Evolutionary conservation across 192 early-diverging fungal genomes (phyloP), one percentile per base, ranked within the genome.

Genomic region (Rhizophagus prolifer): DNA sequence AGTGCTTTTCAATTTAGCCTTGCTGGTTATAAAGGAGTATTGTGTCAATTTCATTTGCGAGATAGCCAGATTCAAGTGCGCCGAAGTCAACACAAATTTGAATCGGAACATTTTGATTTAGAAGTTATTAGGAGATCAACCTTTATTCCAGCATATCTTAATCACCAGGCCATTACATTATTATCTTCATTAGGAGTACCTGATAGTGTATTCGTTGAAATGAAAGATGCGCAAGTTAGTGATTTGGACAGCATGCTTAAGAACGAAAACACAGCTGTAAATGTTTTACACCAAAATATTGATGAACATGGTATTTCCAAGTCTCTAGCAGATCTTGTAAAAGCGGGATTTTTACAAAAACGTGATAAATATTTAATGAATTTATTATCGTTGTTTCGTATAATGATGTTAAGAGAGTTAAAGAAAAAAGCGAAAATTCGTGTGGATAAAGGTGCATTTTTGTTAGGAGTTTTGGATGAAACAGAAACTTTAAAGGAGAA

Each of bases 1-100:
- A 81, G 82, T 16, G 94, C 94, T 3, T 87, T 92, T 23, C 94
- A 95, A 79, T 91, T 93, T 58, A 86, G 94, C 25, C 75, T 92
- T 1, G 89, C 87, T 1, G 90, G 90, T 16, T 85, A 91, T 25
- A 89, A 94, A 83, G 88, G 90, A 9, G 87, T 91, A 38, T 78
- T 88, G 9, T 83, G 82, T 1, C 72, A 85, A n/a, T 79, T 81
- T 3, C 78, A 81, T 8, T 50, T 88, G 10, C 26, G 2, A 5
- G 79, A 41, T 0, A 78, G 80, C 3, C 73, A 84, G 14, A 79
- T 92, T 1, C 78, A 85, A 30, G 79, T 92, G 2, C 81, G 91
- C 6, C 85, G 82, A 1, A 87, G 85, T 67, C 88, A 90, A 76
- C 76, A 79, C 38, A 92, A 92, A 70, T 92, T 92, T 65, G 75